Evolutionary conservation across 164 flowering plant species (phyloP).

Genomic region (Taxillus chinensis): DNA sequence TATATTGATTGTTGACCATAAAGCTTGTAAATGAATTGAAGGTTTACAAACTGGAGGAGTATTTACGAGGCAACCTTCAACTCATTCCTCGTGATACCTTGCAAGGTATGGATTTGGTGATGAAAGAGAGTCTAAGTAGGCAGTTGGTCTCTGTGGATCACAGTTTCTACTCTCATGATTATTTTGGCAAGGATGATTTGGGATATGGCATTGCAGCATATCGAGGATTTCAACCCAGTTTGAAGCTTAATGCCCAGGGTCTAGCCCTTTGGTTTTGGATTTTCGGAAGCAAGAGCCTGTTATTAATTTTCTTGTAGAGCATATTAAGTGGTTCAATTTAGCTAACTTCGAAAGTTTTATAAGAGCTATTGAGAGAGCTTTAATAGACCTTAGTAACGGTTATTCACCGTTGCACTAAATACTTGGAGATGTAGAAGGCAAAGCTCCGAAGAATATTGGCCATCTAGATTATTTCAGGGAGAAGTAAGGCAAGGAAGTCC

Average conservation of each 20-base stretch:
- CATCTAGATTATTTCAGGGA: slow-evolving; percentile 46
- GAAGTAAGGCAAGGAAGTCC: slow-evolving; percentile 31
- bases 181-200: slow-evolving; percentile 22
- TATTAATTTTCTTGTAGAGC: slow-evolving; percentile 36
- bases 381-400: slow-evolving; percentile 51
- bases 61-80: background rate
- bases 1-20: slow-evolving; percentile 23
- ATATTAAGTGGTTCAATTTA: slow-evolving; percentile 15
- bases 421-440: slow-evolving; percentile 29
- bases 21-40: slow-evolving; percentile 34
- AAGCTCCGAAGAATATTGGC: slow-evolving; percentile 8
- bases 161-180: slow-evolving; percentile 22
- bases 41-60: slow-evolving; percentile 7
- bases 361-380: slow-evolving; percentile 15
- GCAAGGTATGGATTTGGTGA: slow-evolving; percentile 67
- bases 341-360: slow-evolving; percentile 11
- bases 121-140: slow-evolving; percentile 54
- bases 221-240: slow-evolving; percentile 46
- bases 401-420: slow-evolving; percentile 52
- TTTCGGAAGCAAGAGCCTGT: slow-evolving; percentile 42
- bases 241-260: slow-evolving; percentile 56
- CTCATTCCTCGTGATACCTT: slow-evolving; percentile 46
- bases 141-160: slow-evolving; percentile 30
- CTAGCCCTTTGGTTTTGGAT: slow-evolving; percentile 41
- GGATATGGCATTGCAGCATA: slow-evolving; percentile 40